A percentile compares a stretch with the other conserved stretches of the same genome.
Evolutionary conservation across 179 eudicot genomes (phyloP).

Genomic region (Gypsophila paniculata): DNA sequence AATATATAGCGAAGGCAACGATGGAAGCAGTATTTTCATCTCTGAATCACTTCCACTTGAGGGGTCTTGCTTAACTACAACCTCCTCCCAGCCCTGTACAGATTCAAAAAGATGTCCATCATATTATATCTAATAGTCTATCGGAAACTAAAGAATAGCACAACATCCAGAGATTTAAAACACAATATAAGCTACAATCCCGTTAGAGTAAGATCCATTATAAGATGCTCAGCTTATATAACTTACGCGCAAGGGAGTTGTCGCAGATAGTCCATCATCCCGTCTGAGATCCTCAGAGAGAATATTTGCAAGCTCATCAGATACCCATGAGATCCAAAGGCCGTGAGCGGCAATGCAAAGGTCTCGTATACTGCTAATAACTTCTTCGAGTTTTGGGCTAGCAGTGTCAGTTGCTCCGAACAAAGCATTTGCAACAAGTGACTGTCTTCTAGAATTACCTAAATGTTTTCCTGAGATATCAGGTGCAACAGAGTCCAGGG

Average conservation of each 20-base stretch:
- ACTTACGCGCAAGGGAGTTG: conserved; percentile 69
- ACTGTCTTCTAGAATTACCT: conserved; percentile 56
- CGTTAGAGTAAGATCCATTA: background rate
- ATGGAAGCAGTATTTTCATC: conserved; percentile 84
- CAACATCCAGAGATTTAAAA: background rate
- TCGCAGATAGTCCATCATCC: conserved; percentile 71
- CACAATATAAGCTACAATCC: background rate
- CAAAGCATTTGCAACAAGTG: conserved; percentile 62
- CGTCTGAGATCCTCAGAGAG: conserved; percentile 49
- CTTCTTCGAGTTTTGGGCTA: conserved; percentile 76
- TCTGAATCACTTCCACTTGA: conserved; percentile 65
- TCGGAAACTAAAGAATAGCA: background rate
- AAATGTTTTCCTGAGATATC: conserved; percentile 46
- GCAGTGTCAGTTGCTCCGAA: conserved; percentile 57
- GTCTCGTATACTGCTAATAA: conserved; percentile 53
- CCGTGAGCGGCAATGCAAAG: conserved; percentile 69
- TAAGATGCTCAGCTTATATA: background rate
- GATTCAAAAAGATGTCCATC: background rate
- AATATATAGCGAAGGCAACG: conserved; percentile 79
- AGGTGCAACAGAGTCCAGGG: conserved; percentile 41
- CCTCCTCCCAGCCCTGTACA: conserved; percentile 88
- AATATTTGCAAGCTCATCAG: conserved; percentile 63
- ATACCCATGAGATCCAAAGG: conserved; percentile 88
- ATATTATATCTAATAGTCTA: background rate
- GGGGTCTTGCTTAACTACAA: conserved; percentile 72